These are phyloP conservation scores for Diaporthe sp. DNA, from an alignment of 2,329 filamentous ascomycete genomes.

Conservation along the genomic window DNA sequence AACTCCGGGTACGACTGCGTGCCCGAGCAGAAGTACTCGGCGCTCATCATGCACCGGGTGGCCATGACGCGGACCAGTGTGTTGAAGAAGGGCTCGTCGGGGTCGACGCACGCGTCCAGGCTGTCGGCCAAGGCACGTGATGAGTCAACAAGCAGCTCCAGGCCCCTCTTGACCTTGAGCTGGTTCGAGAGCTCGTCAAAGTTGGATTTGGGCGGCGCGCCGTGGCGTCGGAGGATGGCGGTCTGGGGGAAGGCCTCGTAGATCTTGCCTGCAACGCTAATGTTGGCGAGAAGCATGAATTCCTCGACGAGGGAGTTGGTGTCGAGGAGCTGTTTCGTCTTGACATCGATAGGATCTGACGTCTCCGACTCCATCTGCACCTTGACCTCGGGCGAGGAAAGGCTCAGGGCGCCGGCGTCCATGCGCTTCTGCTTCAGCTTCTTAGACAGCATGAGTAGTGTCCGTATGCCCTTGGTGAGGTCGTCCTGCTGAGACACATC, in stretches of 20 bases:
- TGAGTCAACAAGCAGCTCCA: slow-evolving; percentile 86
- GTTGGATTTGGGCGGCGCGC: slow-evolving; percentile 91
- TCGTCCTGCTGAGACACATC: slow-evolving; percentile 90
- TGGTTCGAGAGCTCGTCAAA: slow-evolving; percentile 96
- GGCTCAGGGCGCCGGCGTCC: slow-evolving; percentile 93
- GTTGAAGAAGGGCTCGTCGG: slow-evolving; percentile 94
- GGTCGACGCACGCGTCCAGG: slow-evolving; percentile 86
- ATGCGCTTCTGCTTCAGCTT: slow-evolving; percentile 95
- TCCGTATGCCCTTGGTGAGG: slow-evolving; percentile 89
- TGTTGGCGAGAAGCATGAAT: slow-evolving; percentile 99
- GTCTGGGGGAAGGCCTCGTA: slow-evolving; percentile 95
- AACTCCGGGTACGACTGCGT: slow-evolving; percentile 95
- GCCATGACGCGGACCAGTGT: slow-evolving; percentile 97
- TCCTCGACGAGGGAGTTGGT: slow-evolving; percentile 99
- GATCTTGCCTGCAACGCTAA: slow-evolving; percentile 90
- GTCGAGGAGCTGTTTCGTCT: slow-evolving; percentile 93
- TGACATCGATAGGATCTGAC: slow-evolving; percentile 94
- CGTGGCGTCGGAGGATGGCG: slow-evolving; percentile 92
- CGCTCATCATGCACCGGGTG: slow-evolving; percentile 98
- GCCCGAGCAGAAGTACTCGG: slow-evolving; percentile 97
- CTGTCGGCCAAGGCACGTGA: slow-evolving; percentile 95
- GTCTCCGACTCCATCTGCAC: slow-evolving; percentile 96
- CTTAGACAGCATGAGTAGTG: slow-evolving; percentile 88
- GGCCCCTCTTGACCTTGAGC: slow-evolving; percentile 85
- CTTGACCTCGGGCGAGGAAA: slow-evolving; percentile 97